Conservation (phyloP, 2,329 filamentous ascomycete genomes). For the Talaromyces sp. region DNA sequence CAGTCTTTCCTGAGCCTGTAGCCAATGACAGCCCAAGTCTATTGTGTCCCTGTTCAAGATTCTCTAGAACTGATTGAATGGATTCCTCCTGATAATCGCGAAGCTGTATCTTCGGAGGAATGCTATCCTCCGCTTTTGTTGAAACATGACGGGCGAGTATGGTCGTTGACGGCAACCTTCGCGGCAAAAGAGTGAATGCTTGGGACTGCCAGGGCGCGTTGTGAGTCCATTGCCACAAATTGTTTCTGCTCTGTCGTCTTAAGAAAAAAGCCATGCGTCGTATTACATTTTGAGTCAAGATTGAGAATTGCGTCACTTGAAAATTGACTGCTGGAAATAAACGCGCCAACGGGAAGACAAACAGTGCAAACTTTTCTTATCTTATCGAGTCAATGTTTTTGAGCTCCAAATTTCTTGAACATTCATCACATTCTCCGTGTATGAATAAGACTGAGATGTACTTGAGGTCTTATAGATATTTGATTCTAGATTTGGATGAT, state of each 20-base stretch:
- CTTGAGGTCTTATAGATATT: neutral
- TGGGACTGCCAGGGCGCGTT: constrained; percentile 11
- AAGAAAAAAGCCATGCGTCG: constrained; percentile 31
- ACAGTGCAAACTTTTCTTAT: constrained; percentile 36
- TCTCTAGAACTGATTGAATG: constrained; percentile 71
- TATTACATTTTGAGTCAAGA: constrained; percentile 17
- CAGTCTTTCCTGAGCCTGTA: constrained; percentile 86
- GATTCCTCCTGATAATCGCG: constrained; percentile 89
- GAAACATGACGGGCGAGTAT: neutral
- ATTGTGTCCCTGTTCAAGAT: constrained; percentile 68
- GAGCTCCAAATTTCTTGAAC: neutral
- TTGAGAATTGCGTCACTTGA: neutral
- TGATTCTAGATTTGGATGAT: neutral
- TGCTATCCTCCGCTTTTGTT: neutral
- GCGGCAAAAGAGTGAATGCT: constrained; percentile 26
- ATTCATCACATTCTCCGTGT: neutral
- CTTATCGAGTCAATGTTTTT: constrained; percentile 22
- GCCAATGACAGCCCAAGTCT: constrained; percentile 80
- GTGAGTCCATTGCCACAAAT: constrained; percentile 22
- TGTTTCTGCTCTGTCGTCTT: constrained; percentile 24
- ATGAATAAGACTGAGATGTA: neutral
- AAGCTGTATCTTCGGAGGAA: constrained; percentile 52
- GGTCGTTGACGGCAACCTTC: constrained; percentile 25
- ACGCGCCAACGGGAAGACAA: constrained; percentile 26
- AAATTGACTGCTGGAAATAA: neutral